Evolutionary conservation across 2,329 filamentous ascomycete species (phyloP), one percentile per base, ranked within the genome.

Genomic region (Pezicula carpinea): DNA sequence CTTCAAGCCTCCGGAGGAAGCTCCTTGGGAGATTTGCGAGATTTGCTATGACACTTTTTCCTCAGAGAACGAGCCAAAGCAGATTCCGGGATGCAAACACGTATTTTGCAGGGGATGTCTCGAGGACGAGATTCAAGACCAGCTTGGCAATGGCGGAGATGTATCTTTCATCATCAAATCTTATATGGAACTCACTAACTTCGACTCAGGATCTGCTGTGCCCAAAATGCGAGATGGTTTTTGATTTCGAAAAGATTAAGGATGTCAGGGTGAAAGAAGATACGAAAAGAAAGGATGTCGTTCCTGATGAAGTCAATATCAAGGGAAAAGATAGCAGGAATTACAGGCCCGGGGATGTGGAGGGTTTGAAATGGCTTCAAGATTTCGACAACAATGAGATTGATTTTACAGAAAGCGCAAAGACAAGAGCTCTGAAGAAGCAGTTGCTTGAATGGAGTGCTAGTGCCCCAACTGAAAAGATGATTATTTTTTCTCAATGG

Each of bases 401-500:
- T 5, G 13, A 55, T 5, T 18, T 57, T 2, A 63, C 68, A 41
- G 60, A 61, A 1, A 62, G 64, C 11, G 58, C 67, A 0, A 71
- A 71, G 47, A 45, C 67, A 3, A 55, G 49, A 3, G 62, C 57
- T 13, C 55, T 66, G 1, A 52, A 53, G 17, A 44, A 52, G 0
- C 54, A 59, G 6, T 46, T 71, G 10, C 39, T 63, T 3, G 52
- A 62, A 6, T 71, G 69, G 69, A 46, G 69, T 5, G 26, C 59
- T 1, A 64, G 73, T 13, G 68, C 71, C 5, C 63, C 65, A 0
- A 40, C 64, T 0, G 68, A 69, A 17, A 83, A 83, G 58, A 70
- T 82, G 39, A 76, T 82, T 35, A 63, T 82, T 31, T 83, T 80
- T 53, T 77, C 73, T 0, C 76, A 82, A 46, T 83, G 77, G 49